phyloP scores from a whole-genome alignment of 495 filamentous ascomycete genomes.

The Lindgomyces ingoldianus region DNA sequence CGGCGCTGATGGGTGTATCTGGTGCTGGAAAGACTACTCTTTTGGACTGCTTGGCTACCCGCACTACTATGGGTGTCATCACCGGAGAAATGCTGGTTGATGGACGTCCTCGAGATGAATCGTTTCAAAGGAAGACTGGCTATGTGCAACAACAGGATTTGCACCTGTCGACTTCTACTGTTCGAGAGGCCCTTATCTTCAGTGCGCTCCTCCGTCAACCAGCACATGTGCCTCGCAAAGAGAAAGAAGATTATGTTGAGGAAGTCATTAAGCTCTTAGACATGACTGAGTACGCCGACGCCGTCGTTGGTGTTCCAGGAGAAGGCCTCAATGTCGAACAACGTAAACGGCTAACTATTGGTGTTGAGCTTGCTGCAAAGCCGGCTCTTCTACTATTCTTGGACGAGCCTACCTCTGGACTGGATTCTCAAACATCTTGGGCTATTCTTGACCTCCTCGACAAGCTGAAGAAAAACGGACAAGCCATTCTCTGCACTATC shows the following conservation, averaged over 20 bases:
- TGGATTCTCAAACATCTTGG: conserved; percentile 86
- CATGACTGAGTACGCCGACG: conserved; percentile 86
- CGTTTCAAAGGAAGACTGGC: conserved; percentile 90
- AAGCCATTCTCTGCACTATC: conserved; percentile 89
- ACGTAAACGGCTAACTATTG: conserved; percentile 84
- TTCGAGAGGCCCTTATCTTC: conserved; percentile 82
- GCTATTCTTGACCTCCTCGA: conserved; percentile 75
- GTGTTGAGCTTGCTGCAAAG: conserved; percentile 88
- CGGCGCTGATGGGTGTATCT: conserved; percentile 81
- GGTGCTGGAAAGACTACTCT: conserved; percentile 75
- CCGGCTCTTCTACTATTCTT: conserved; percentile 88
- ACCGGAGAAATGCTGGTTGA: conserved; percentile 85
- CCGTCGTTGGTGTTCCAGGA: conserved; percentile 81
- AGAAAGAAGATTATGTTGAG: conserved; percentile 85
- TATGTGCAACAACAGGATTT: conserved; percentile 97
- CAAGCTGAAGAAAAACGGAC: conserved; percentile 79
- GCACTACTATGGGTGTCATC: conserved; percentile 84
- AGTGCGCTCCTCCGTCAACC: conserved; percentile 84
- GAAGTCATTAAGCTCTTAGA: conserved; percentile 88
- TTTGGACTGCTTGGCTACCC: conserved; percentile 70
- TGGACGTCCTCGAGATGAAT: conserved; percentile 69
- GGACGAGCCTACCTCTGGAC: conserved; percentile 83
- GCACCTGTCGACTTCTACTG: conserved; percentile 81
- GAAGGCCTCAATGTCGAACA: conserved; percentile 94
- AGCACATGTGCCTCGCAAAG: conserved; percentile 61